Conservation (phyloP, 148 eudicot species). For the Amaranthus hypochondriacus region DNA sequence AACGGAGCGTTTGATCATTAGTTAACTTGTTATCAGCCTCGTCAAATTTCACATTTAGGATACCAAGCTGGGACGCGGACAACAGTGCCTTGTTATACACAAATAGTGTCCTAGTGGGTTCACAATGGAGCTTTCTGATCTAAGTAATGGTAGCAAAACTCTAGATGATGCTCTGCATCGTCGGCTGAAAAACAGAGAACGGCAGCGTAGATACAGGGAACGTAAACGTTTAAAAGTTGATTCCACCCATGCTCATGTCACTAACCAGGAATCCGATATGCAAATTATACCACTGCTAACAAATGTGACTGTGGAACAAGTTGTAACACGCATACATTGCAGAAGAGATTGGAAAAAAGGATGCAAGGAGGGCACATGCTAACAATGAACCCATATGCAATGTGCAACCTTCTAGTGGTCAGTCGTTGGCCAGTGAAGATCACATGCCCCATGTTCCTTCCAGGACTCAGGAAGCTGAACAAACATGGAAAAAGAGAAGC, state of each 20-base stretch:
- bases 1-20: neutral
- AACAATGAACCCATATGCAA: slow-evolving; percentile 28
- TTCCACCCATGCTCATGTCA: slow-evolving; percentile 23
- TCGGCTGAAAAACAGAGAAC: slow-evolving; percentile 76
- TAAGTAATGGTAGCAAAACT: slow-evolving; percentile 20
- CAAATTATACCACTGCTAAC: slow-evolving; percentile 26
- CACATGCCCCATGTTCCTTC: slow-evolving; percentile 16
- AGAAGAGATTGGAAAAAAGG: slow-evolving; percentile 88
- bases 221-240: slow-evolving; percentile 67
- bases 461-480: slow-evolving; percentile 13
- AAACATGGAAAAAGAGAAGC: slow-evolving; percentile 14
- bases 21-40: neutral
- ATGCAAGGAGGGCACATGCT: slow-evolving; percentile 64
- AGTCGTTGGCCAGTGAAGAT: slow-evolving; percentile 22
- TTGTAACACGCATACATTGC: slow-evolving; percentile 44
- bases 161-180: slow-evolving; percentile 55
- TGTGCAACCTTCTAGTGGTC: slow-evolving; percentile 15
- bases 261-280: slow-evolving; percentile 21
- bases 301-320: slow-evolving; percentile 26
- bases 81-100: neutral
- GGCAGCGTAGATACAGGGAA: slow-evolving; percentile 93
- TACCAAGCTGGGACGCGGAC: neutral
- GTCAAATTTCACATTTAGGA: neutral
- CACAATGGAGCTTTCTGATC: slow-evolving; percentile 26
- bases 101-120: neutral